Evolutionary conservation across 2,329 filamentous ascomycete species (phyloP), one percentile per base, ranked within the genome.

Genomic region (Talaromyces sp.): DNA sequence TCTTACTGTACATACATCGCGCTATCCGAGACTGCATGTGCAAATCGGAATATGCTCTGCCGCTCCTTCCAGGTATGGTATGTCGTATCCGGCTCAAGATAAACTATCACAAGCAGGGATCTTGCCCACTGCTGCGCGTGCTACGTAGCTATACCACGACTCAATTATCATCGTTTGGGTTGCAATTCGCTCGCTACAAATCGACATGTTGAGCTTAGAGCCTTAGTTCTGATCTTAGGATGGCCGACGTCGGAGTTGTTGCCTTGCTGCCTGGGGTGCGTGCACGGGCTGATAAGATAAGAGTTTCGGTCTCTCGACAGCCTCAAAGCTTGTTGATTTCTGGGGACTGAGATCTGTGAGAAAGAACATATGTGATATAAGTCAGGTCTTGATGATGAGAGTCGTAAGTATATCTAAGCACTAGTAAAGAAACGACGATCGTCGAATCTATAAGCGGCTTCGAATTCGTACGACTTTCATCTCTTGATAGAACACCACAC

Each of bases 281-380:
- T 27, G 43, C 43, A 45, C n/a, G 3, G 52, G 13, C 58, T 25
- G 59, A 62, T 62, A 62, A 62, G 59, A 62, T 62, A 62, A 62
- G 33, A 17, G 22, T 17, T 17, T 3, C 31, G 31, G 25, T 37
- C 39, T 10, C 43, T 31, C 22, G 19, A 59, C 15, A 35, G 50
- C 50, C 50, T 22, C 31, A 35, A 54, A 35, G 50, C 50, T 54
- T 35, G 27, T 35, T 35, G 25, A 15, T 33, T n/a, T n/a, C 9
- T 9, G 37, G 37, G 15, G 45, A 15, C 19, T 25, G 45, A 25
- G 45, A 45, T 43, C 43, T 1, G 4, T 49, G 47, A 50, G 13
- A 50, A 15, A 31, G 15, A 50, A 17, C 1, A 15, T 25, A 25
- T 4, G 25, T 15, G 13, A 25, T 17, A 22, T 17, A 8, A 13